These are phyloP conservation scores for Hebeloma cylindrosporum DNA, from an alignment of 768 basidiomycete species.

Conservation along the genomic window DNA sequence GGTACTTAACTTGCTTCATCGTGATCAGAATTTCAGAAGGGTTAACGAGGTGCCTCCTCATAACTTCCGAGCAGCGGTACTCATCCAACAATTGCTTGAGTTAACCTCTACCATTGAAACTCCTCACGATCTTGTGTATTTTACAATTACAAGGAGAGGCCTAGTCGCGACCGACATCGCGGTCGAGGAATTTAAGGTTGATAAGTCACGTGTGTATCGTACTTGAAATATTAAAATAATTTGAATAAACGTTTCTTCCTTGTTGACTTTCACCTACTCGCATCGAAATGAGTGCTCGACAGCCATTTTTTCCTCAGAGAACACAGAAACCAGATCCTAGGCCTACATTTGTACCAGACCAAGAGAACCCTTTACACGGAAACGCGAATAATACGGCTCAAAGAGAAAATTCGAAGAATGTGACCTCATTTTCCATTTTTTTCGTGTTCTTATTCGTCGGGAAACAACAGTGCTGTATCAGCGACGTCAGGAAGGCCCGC, in stretches of 20 bases:
- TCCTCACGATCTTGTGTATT: too few relatives aligned
- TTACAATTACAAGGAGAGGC: too few relatives aligned
- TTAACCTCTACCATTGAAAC: too few relatives aligned
- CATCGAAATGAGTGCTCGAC: conserved; percentile 18
- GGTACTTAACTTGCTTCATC: too few relatives aligned
- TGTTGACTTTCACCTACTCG: neutral
- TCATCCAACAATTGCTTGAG: too few relatives aligned
- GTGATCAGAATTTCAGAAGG: too few relatives aligned
- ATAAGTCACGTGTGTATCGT: neutral
- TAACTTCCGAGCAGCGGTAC: too few relatives aligned
- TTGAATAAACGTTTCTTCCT: neutral
- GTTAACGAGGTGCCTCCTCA: too few relatives aligned
- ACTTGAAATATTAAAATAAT: neutral
- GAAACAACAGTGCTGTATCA: neutral
- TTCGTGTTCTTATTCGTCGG: neutral
- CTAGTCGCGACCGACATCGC: too few relatives aligned
- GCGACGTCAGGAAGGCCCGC: neutral
- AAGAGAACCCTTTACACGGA: conserved; percentile 12
- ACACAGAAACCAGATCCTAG: conserved; percentile 5
- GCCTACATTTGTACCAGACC: conserved; percentile 8
- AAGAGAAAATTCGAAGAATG: neutral
- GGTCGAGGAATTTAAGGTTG: too few relatives aligned
- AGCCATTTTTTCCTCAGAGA: conserved; percentile 17
- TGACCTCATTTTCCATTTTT: neutral
- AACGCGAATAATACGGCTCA: neutral